phyloP scores from a whole-genome alignment of 1,139 yeast species.

The Candida sp. region DNA sequence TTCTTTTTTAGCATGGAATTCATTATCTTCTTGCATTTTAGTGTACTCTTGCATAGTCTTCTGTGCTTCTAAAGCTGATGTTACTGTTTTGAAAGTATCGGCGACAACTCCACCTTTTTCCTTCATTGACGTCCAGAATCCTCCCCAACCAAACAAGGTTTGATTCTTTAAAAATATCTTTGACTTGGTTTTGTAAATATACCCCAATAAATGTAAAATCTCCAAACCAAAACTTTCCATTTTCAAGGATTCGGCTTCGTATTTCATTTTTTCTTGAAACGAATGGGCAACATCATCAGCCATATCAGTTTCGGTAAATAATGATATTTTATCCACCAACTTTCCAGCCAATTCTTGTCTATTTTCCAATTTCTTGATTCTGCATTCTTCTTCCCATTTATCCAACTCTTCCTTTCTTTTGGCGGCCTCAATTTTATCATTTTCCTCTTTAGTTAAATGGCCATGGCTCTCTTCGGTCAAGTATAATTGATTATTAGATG shows the following conservation, averaged over 20 bases:
- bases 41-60: constrained; percentile 81
- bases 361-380: constrained; percentile 67
- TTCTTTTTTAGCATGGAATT: constrained; percentile 41
- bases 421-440: constrained; percentile 40
- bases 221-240: constrained; percentile 95
- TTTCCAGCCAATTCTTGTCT: constrained; percentile 62
- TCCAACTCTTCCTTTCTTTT: constrained; percentile 63
- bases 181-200: constrained; percentile 70
- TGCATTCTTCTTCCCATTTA: constrained; percentile 76
- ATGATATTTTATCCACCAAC: constrained; percentile 62
- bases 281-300: constrained; percentile 64
- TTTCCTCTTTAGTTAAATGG: constrained; percentile 3
- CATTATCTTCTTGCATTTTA: constrained; percentile 62
- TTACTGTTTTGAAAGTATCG: constrained; percentile 83
- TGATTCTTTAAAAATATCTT: constrained; percentile 57
- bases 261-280: constrained; percentile 65
- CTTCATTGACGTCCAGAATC: constrained; percentile 78
- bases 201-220: constrained; percentile 83
- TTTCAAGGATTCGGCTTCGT: constrained; percentile 85
- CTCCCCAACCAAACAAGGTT: constrained; percentile 77
- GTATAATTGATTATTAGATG: constrained; percentile 5
- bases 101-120: constrained; percentile 85
- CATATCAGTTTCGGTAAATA: constrained; percentile 83
- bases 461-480: constrained; percentile 19
- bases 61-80: constrained; percentile 89